Evolutionary conservation across 352 stramenopile genomes (phyloP).

Genomic region (Globisporangium nagaii): DNA sequence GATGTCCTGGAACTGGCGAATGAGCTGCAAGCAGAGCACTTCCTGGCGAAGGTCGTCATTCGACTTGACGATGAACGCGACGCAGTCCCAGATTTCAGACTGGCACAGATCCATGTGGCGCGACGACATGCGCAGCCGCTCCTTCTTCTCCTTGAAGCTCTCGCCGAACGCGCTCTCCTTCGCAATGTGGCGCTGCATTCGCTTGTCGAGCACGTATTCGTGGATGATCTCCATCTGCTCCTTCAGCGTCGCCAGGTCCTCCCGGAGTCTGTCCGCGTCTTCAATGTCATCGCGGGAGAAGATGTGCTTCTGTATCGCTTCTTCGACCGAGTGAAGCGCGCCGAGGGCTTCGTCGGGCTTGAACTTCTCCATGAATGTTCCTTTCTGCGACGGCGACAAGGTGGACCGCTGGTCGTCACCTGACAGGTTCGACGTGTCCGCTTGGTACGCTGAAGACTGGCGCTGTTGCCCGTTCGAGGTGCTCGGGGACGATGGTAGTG

Average conservation of each 20-base stretch:
- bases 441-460: constrained; percentile 9
- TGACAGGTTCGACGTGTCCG: constrained; percentile 7
- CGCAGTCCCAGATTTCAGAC: constrained; percentile 55
- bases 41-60: constrained; percentile 98
- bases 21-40: constrained; percentile 96
- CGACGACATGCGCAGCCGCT: constrained; percentile 56
- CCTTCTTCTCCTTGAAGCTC: constrained; percentile 75
- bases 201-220: constrained; percentile 63
- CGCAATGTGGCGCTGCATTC: constrained; percentile 51
- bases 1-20: constrained; percentile 94
- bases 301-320: constrained; percentile 48
- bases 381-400: constrained; percentile 26
- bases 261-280: constrained; percentile 27
- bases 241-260: constrained; percentile 53
- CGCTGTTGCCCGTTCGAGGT: constrained; percentile 8
- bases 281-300: constrained; percentile 24
- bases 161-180: constrained; percentile 80
- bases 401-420: constrained; percentile 47
- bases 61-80: constrained; percentile 96
- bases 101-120: constrained; percentile 24
- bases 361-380: constrained; percentile 51
- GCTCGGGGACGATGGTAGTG: constrained; percentile 5
- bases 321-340: constrained; percentile 58
- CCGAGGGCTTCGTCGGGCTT: constrained; percentile 44
- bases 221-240: constrained; percentile 66